Conservation (phyloP, 352 stramenopile genomes). For the Aphanomyces euteiches region DNA sequence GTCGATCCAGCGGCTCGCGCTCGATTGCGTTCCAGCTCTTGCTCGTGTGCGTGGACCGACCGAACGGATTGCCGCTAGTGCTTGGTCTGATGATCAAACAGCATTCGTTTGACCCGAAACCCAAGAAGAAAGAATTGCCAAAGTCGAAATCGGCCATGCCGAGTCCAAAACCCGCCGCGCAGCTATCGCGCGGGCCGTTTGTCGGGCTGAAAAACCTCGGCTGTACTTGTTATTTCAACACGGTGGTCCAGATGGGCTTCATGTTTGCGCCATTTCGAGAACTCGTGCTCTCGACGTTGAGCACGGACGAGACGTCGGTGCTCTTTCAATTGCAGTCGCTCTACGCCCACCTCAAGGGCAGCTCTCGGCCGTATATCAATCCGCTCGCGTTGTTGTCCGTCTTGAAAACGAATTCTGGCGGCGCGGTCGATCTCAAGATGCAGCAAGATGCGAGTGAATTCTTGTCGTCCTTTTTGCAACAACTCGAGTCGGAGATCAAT, state of each 20-base stretch:
- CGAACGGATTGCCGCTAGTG: slow-evolving; percentile 49
- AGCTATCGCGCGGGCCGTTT: slow-evolving; percentile 17
- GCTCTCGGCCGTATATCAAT: slow-evolving; percentile 82
- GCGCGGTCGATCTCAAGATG: slow-evolving; percentile 83
- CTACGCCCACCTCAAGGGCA: slow-evolving; percentile 86
- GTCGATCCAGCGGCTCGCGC: slow-evolving; percentile 65
- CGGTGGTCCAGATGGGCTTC: slow-evolving; percentile 92
- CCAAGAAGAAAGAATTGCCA: background rate
- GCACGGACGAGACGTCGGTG: slow-evolving; percentile 39
- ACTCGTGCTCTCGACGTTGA: slow-evolving; percentile 62
- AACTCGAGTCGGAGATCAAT: slow-evolving; percentile 89
- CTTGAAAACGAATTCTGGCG: slow-evolving; percentile 86
- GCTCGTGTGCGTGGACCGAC: slow-evolving; percentile 54
- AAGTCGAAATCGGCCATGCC: background rate
- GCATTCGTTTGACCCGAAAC: slow-evolving; percentile 54
- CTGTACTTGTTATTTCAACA: slow-evolving; percentile 96
- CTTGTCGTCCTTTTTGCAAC: slow-evolving; percentile 90
- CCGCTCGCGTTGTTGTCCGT: slow-evolving; percentile 67
- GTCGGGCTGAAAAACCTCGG: slow-evolving; percentile 93
- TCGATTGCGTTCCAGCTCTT: slow-evolving; percentile 79
- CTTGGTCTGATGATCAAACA: slow-evolving; percentile 66
- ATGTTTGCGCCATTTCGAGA: slow-evolving; percentile 90
- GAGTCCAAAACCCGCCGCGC: slow-evolving; percentile 10
- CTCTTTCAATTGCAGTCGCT: slow-evolving; percentile 87
- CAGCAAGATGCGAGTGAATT: slow-evolving; percentile 94